Percentiles rank a stretch among this genome's conserved stretches.
Conservation (phyloP, 371 early-diverging fungal genomes). For the Mortierella sp. region DNA sequence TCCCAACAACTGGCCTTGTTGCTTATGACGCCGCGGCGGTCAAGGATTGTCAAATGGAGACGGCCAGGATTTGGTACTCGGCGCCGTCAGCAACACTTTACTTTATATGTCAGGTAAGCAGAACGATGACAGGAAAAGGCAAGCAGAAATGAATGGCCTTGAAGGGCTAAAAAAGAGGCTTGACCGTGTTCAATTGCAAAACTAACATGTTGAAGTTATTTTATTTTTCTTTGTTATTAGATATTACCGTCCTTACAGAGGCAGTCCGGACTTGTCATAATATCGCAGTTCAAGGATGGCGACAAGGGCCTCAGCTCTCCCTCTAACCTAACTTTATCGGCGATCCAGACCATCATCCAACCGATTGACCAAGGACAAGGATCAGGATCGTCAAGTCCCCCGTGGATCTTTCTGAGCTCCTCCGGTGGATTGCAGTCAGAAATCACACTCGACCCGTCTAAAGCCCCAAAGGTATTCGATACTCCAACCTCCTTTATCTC, state of each 20-base stretch:
- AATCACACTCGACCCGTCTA: not conserved
- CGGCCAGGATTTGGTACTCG: not conserved
- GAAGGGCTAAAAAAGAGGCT: too few relatives aligned
- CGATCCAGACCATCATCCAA: not conserved
- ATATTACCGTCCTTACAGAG: fast-evolving
- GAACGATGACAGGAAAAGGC: too few relatives aligned
- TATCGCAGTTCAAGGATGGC: not conserved
- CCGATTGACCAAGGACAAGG: not conserved
- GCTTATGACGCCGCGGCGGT: not conserved
- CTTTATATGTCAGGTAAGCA: not conserved
- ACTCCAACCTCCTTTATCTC: not conserved
- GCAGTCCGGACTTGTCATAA: not conserved
- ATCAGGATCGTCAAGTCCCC: too few relatives aligned
- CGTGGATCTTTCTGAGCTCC: not conserved
- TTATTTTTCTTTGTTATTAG: not conserved
- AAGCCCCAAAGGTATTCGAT: not conserved
- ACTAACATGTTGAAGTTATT: too few relatives aligned
- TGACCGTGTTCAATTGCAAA: too few relatives aligned
- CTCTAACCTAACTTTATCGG: too few relatives aligned
- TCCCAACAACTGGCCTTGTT: not conserved
- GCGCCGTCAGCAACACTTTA: not conserved
- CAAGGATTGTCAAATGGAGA: not conserved
- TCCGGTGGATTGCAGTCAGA: not conserved
- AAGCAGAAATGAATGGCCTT: too few relatives aligned
- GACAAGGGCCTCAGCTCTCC: not conserved